phyloP scores from a whole-genome alignment of 495 filamentous ascomycete genomes.

The Penicillium robsamsonii region DNA sequence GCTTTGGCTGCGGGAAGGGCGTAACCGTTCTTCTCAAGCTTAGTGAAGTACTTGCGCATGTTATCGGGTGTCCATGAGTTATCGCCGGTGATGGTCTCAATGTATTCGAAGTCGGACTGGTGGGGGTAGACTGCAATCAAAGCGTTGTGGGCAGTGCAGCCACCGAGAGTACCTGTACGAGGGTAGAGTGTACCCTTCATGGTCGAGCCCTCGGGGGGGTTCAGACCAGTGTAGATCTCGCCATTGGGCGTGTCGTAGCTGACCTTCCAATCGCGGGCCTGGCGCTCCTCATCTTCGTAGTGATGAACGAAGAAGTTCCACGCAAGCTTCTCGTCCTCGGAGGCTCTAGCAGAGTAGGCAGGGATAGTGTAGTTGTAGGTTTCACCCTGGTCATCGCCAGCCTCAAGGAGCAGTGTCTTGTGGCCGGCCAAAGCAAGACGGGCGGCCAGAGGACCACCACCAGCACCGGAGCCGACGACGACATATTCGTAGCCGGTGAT shows the following conservation, averaged over 20 bases:
- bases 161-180: slow-evolving; percentile 46
- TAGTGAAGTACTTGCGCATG: slow-evolving; percentile 43
- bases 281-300: slow-evolving; percentile 38
- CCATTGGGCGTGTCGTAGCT: slow-evolving; percentile 41
- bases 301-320: slow-evolving; percentile 54
- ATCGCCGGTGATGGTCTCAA: slow-evolving; percentile 44
- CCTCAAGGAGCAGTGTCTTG: slow-evolving; percentile 61
- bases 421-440: slow-evolving; percentile 61
- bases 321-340: slow-evolving; percentile 37
- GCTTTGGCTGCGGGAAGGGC: slow-evolving; percentile 27
- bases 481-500: slow-evolving; percentile 60
- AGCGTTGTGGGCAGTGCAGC: slow-evolving; percentile 49
- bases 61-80: slow-evolving; percentile 41
- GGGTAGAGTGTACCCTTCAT: slow-evolving; percentile 47
- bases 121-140: slow-evolving; percentile 42
- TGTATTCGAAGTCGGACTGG: slow-evolving; percentile 47
- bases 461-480: slow-evolving; percentile 63
- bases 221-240: slow-evolving; percentile 35
- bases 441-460: slow-evolving; percentile 63
- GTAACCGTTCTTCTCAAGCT: slow-evolving; percentile 56
- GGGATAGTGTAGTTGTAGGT: slow-evolving; percentile 39
- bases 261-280: slow-evolving; percentile 44
- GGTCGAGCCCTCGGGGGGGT: slow-evolving; percentile 39
- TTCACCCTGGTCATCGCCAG: slow-evolving; percentile 59
- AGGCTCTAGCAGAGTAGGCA: slow-evolving; percentile 34